Conservation (phyloP, 176 grass and related monocot genomes). For the Eleusine coracana region DNA sequence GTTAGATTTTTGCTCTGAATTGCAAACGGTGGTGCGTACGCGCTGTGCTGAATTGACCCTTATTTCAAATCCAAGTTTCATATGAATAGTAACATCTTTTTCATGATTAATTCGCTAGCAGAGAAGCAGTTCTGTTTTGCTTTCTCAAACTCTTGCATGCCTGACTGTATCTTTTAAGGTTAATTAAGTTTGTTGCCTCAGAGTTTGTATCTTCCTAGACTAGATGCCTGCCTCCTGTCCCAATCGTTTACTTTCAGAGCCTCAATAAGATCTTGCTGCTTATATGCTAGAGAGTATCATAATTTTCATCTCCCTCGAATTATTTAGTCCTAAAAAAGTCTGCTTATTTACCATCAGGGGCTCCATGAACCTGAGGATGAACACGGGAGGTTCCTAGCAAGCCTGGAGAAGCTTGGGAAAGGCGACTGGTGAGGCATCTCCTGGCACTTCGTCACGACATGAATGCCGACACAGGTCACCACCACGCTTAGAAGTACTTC, state of each 20-base stretch:
- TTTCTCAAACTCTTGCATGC: background rate
- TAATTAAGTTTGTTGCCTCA: constrained; percentile 3
- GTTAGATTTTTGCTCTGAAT: background rate
- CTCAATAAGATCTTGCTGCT: background rate
- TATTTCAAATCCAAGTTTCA: too few relatives aligned
- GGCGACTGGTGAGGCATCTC: constrained; percentile 96
- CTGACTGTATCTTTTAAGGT: background rate
- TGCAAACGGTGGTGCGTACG: too few relatives aligned
- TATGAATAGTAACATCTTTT: background rate
- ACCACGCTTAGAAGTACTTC: constrained; percentile 96
- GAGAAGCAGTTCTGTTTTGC: background rate
- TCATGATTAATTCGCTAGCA: background rate
- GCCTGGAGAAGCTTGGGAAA: constrained; percentile 84
- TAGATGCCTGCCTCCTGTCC: background rate
- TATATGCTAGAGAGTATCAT: background rate
- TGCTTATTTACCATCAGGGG: constrained; percentile 39
- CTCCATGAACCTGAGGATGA: constrained; percentile 92
- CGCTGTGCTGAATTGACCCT: too few relatives aligned
- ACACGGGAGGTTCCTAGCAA: constrained; percentile 70
- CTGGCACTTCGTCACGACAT: constrained; percentile 78
- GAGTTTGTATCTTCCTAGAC: background rate
- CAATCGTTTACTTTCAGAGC: background rate
- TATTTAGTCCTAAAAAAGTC: background rate
- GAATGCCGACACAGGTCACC: constrained; percentile 88
- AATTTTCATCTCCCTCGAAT: background rate